Percentiles rank a stretch among this genome's conserved stretches.
phyloP scores from a whole-genome alignment of 257 asterid genomes.

The Petunia secreta region DNA sequence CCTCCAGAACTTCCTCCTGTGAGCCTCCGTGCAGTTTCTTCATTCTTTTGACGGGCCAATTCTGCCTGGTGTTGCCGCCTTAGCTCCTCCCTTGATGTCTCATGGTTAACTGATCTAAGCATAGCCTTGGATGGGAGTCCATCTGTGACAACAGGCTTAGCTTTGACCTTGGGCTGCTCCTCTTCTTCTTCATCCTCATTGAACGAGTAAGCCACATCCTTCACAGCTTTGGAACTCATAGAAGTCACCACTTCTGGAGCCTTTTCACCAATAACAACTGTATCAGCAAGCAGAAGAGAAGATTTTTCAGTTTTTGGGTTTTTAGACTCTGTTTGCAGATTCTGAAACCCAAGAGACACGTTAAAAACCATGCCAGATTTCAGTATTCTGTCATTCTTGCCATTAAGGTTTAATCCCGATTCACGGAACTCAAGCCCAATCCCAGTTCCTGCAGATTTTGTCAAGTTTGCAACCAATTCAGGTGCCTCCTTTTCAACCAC shows the following conservation, averaged over 20 bases:
- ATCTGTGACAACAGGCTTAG: constrained; percentile 27
- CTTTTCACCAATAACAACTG: constrained; percentile 37
- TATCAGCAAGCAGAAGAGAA: constrained; percentile 38
- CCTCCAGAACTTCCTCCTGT: constrained; percentile 37
- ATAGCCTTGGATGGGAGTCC: constrained; percentile 36
- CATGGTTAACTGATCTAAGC: constrained; percentile 41
- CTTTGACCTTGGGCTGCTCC: constrained; percentile 29
- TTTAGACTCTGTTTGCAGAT: constrained; percentile 38
- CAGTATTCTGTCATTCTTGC: constrained; percentile 35
- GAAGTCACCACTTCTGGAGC: constrained; percentile 36
- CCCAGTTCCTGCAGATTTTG: constrained; percentile 42
- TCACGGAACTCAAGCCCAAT: constrained; percentile 45
- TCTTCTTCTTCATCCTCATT: constrained; percentile 40
- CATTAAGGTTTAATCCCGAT: constrained; percentile 37
- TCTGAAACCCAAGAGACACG: constrained; percentile 39
- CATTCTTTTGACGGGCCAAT: constrained; percentile 40
- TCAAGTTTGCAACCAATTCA: constrained; percentile 33
- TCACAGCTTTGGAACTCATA: constrained; percentile 40
- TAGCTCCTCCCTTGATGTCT: constrained; percentile 39
- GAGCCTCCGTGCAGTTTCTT: constrained; percentile 40
- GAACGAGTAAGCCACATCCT: constrained; percentile 41
- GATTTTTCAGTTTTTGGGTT: constrained; percentile 35
- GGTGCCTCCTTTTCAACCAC: constrained; percentile 43
- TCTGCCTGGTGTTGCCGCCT: constrained; percentile 45
- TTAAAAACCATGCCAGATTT: constrained; percentile 41